Percentiles rank a stretch among this genome's conserved stretches.
These are phyloP conservation scores for Geum urbanum DNA, from an alignment of 306 rosid genomes.

Conservation along the genomic window DNA sequence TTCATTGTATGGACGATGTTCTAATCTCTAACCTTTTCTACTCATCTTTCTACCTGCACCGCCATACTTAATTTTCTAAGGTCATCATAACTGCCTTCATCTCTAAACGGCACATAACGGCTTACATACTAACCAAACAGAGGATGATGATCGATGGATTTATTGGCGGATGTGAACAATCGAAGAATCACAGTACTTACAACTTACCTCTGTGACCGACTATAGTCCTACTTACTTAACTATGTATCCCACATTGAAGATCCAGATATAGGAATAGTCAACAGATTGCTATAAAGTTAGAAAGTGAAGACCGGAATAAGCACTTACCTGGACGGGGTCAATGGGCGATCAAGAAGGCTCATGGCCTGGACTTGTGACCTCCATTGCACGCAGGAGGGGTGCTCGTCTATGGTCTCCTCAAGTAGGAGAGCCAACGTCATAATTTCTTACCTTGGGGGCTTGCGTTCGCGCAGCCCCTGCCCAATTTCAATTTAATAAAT, in stretches of 20 bases:
- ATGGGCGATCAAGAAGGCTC: slow-evolving; percentile 44
- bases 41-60: too few relatives aligned
- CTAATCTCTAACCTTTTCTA: too few relatives aligned
- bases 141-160: too few relatives aligned
- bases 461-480: slow-evolving; percentile 77
- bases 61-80: too few relatives aligned
- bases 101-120: too few relatives aligned
- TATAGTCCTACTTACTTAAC: too few relatives aligned
- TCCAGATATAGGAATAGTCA: fast-evolving
- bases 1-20: too few relatives aligned
- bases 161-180: too few relatives aligned
- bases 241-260: slow-evolving; percentile 10
- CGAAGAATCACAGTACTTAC: too few relatives aligned
- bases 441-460: slow-evolving; percentile 63
- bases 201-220: too few relatives aligned
- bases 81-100: too few relatives aligned
- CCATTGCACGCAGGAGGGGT: slow-evolving; percentile 64
- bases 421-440: slow-evolving; percentile 62
- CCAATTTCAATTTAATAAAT: neutral
- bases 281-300: neutral
- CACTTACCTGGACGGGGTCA: slow-evolving; percentile 65
- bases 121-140: too few relatives aligned
- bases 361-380: slow-evolving; percentile 45
- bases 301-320: fast-evolving
- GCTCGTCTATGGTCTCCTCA: slow-evolving; percentile 51